Conservation (phyloP, 345 rosid genomes). For the Eucalyptus erythrocorys region DNA sequence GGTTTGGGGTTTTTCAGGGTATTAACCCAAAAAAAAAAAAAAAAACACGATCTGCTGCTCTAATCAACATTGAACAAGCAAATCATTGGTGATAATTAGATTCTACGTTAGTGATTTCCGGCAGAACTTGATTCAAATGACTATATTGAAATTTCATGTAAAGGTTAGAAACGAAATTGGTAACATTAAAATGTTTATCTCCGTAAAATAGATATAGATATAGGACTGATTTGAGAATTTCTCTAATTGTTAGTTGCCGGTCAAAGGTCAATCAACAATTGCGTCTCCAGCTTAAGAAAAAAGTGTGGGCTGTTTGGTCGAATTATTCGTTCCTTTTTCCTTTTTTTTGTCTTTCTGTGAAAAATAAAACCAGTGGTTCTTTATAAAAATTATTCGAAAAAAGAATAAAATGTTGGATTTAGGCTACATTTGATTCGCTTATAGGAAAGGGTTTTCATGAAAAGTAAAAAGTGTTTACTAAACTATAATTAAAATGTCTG, state of each 20-base stretch:
- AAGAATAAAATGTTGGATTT: neutral
- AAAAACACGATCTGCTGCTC: neutral
- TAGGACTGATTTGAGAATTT: neutral
- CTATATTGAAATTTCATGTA: neutral
- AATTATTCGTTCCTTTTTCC: neutral
- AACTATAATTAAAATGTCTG: too few relatives aligned
- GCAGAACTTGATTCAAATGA: neutral
- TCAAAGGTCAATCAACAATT: neutral
- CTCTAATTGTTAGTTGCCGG: neutral
- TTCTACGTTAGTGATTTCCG: neutral
- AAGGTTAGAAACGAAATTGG: fast-evolving
- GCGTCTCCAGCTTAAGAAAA: neutral
- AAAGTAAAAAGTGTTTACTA: too few relatives aligned
- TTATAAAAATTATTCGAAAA: neutral
- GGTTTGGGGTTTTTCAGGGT: too few relatives aligned
- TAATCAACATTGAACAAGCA: neutral
- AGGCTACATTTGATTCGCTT: neutral
- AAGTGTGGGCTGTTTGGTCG: neutral
- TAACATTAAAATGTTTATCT: neutral
- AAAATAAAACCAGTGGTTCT: neutral
- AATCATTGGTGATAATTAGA: neutral
- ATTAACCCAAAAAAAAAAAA: too few relatives aligned
- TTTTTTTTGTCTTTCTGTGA: neutral
- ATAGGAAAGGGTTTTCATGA: too few relatives aligned
- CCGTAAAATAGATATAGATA: fast-evolving